phyloP scores from a whole-genome alignment of 2,329 filamentous ascomycete genomes.

The Ophiostoma sp. region DNA sequence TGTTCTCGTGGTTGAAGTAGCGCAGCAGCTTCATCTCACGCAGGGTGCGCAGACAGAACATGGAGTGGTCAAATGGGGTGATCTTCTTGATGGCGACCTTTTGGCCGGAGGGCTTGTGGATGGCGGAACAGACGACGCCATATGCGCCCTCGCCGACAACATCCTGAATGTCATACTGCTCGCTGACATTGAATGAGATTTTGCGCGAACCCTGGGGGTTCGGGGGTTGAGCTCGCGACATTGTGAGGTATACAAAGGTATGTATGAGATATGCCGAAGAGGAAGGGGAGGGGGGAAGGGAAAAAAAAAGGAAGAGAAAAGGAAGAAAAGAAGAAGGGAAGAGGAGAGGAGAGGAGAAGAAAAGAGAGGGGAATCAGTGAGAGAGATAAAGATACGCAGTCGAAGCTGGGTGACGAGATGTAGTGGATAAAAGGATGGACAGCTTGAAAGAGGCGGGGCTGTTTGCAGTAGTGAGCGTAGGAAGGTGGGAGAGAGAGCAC shows the following conservation, averaged over 20 bases:
- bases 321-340: neutral
- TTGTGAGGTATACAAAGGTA: constrained; percentile 30
- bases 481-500: neutral
- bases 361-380: constrained; percentile 14
- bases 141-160: constrained; percentile 98
- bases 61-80: constrained; percentile 96
- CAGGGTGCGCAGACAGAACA: constrained; percentile 94
- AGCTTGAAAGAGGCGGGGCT: constrained; percentile 12
- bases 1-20: constrained; percentile 99
- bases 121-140: constrained; percentile 94
- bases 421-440: constrained; percentile 13
- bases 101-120: constrained; percentile 96
- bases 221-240: constrained; percentile 54
- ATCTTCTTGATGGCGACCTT: constrained; percentile 99
- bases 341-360: constrained; percentile 10
- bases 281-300: neutral
- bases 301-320: neutral
- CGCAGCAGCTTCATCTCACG: constrained; percentile 98
- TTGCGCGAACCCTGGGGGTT: constrained; percentile 68
- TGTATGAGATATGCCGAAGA: neutral
- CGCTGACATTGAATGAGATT: constrained; percentile 99
- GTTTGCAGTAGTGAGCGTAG: constrained; percentile 3
- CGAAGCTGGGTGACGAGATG: constrained; percentile 13
- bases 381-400: constrained; percentile 14
- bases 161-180: constrained; percentile 99